phyloP scores from a whole-genome alignment of 2,329 filamentous ascomycete genomes.

The Cladophialophora exuberans region DNA sequence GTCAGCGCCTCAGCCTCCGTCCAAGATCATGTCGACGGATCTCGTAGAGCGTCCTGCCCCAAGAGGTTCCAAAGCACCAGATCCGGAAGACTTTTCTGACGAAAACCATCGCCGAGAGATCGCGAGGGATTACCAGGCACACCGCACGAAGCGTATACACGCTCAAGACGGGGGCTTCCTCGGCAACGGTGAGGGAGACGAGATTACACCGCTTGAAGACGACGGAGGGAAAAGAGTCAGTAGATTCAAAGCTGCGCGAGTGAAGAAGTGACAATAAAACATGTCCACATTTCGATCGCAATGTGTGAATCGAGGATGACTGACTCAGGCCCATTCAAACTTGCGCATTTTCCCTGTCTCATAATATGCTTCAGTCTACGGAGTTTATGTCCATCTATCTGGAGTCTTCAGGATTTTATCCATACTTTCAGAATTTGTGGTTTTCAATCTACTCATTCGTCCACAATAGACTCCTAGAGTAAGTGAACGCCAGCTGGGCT shows the following conservation, averaged over 20 bases:
- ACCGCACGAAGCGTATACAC: conserved; percentile 81
- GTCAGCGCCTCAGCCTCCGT: conserved; percentile 41
- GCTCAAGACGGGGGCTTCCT: conserved; percentile 82
- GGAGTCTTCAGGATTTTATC: conserved; percentile 16
- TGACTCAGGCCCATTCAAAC: neutral
- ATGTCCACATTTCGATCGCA: neutral
- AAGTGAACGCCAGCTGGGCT: conserved; percentile 36
- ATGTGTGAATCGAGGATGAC: too few relatives aligned
- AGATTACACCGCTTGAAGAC: conserved; percentile 62
- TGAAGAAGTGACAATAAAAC: conserved; percentile 34
- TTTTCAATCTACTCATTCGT: conserved; percentile 27
- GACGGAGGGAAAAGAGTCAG: conserved; percentile 59
- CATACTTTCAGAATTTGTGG: conserved; percentile 25
- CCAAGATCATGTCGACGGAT: conserved; percentile 60
- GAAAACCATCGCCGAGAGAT: conserved; percentile 75
- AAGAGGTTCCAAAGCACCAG: conserved; percentile 41
- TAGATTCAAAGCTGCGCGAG: conserved; percentile 52
- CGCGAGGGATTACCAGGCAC: conserved; percentile 77
- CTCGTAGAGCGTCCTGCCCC: conserved; percentile 56
- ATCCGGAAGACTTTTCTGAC: conserved; percentile 72
- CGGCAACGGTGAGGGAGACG: conserved; percentile 54
- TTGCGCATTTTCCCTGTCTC: neutral
- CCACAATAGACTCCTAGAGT: conserved; percentile 36
- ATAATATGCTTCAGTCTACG: neutral
- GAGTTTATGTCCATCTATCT: neutral